Conservation (phyloP, 495 filamentous ascomycete species). For the Podospora didyma region DNA sequence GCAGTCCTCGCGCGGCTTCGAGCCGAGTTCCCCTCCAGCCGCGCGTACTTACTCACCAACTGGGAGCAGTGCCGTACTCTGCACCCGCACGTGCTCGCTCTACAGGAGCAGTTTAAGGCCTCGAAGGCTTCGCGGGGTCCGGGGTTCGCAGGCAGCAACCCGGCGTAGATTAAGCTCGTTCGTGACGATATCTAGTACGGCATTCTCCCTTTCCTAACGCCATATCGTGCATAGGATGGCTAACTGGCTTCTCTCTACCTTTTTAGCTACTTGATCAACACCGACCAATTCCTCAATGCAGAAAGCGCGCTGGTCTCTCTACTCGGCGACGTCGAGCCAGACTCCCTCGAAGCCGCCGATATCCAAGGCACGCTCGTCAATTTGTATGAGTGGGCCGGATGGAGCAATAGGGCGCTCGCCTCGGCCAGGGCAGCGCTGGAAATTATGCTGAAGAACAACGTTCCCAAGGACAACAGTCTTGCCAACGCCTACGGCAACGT, state of each 20-base stretch:
- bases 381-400: not conserved
- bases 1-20: too few species aligned
- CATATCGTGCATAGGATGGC: too few species aligned
- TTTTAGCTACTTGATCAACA: too few species aligned
- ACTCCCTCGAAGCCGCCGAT: not conserved
- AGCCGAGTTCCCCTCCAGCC: too few species aligned
- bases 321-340: not conserved
- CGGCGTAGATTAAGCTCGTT: not conserved
- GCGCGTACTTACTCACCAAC: too few species aligned
- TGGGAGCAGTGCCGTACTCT: too few species aligned
- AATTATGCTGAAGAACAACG: constrained; percentile 1
- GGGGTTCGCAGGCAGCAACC: too few species aligned
- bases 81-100: too few species aligned
- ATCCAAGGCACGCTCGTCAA: not conserved
- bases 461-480: not conserved
- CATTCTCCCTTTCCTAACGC: too few species aligned
- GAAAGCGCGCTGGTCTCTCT: not conserved
- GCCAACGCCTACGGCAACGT: constrained; percentile 10
- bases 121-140: too few species aligned
- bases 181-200: not conserved
- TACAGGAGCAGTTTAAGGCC: too few species aligned
- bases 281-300: not conserved
- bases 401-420: not conserved
- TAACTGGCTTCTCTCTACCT: too few species aligned
- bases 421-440: not conserved